Evolutionary conservation across 1,284 basidiomycete species (phyloP).

Genomic region (Fomes fomentarius): DNA sequence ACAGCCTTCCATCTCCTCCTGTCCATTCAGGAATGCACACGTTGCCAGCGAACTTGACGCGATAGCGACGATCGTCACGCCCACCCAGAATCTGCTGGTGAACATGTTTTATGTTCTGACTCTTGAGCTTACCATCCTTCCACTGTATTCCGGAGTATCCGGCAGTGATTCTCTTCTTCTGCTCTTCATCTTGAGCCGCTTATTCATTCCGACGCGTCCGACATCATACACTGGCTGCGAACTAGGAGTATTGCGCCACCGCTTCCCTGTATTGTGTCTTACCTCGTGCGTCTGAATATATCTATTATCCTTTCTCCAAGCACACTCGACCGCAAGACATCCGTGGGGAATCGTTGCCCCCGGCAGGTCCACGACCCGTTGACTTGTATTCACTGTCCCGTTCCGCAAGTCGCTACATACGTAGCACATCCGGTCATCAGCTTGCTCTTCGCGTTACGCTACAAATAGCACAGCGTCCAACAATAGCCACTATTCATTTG

Average conservation of each 20-base stretch:
- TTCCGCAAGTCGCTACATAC: too few relatives aligned
- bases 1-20: conserved; percentile 1
- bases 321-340: too few relatives aligned
- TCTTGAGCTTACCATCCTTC: too few relatives aligned
- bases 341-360: too few relatives aligned
- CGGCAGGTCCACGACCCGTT: too few relatives aligned
- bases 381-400: too few relatives aligned
- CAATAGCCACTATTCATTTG: too few relatives aligned
- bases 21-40: conserved; percentile 6
- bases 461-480: too few relatives aligned
- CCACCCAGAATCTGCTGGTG: background rate
- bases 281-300: background rate
- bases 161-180: background rate
- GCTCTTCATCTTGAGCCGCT: background rate
- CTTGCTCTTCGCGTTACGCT: too few relatives aligned
- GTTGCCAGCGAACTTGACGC: conserved; percentile 8
- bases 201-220: background rate
- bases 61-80: conserved; percentile 14
- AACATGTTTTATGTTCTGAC: too few relatives aligned
- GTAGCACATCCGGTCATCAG: too few relatives aligned
- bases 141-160: too few relatives aligned
- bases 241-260: background rate
- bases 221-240: background rate
- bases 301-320: background rate
- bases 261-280: background rate